Base-by-base conservation (phyloP, 805 yeast genomes). In the Starmerella vaccinii region DNA sequence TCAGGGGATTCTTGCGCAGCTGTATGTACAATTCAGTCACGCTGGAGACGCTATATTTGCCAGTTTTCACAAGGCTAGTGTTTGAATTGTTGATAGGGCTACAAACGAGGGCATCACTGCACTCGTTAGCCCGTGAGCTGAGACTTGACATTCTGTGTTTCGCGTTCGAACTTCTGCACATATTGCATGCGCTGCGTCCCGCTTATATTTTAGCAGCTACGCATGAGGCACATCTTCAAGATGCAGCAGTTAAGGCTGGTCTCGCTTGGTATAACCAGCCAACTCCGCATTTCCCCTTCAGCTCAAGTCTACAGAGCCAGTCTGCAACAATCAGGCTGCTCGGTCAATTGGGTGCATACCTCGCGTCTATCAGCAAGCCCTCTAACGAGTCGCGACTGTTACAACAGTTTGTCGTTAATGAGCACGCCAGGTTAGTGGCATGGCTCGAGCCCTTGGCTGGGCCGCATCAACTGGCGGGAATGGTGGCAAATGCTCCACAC, bases 61-160 rank as follows among this genome's bases (percentile, higher is more conserved):
- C 80, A 57, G 64, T 83, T 51, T 85, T 86, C 61, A 81, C 89
- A 0, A 68, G 79, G 27, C 71, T 82, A 47, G 66, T 76, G 27
- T 43, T 54, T 10, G 56, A 57, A 1, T 68, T 69, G 30, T 56
- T 71, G 38, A 65, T 74, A 38, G 85, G 89, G 0, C 69, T 89
- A 57, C 59, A 64, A 4, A 58, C 61, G 37, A 39, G 35, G 15
- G 96, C 92, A 2, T 84, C 95, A 58, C 66, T 75, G 45, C 97
- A 90, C 65, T 95, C 97, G 9, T 79, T 80, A 63, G 78, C 96
- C 0, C 74, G 97, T 54, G 64, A 79, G 53, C 72, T 76, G 7
- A 73, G 97, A 52, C 84, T 83, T 61, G 94, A 86, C 62, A 65
- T 90, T 56, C 71, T 87, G 43, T 67, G 73, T 37, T 80, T 87